Percentiles rank a stretch among this genome's conserved stretches.
Conservation (phyloP, 2,329 filamentous ascomycete genomes). For the Penicillium vulpinum region DNA sequence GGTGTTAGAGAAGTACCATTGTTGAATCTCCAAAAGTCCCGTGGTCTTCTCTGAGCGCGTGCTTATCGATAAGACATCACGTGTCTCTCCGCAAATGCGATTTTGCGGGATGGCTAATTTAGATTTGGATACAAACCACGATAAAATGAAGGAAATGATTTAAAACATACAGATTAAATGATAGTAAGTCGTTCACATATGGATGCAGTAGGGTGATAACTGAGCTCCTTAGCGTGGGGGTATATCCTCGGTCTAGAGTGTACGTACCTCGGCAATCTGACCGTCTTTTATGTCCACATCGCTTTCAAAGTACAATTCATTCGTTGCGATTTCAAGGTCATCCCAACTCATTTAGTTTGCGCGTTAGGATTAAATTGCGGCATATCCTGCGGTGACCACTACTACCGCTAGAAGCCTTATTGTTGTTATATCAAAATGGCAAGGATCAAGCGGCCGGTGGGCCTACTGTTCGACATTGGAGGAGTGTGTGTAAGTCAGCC, state of each 20-base stretch:
- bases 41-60: conserved; percentile 1
- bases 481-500: conserved; percentile 79
- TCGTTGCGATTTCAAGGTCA: conserved; percentile 11
- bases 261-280: conserved; percentile 32
- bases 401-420: background rate
- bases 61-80: conserved; percentile 12
- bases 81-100: conserved; percentile 2
- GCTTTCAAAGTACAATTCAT: conserved; percentile 2
- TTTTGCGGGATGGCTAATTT: background rate
- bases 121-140: background rate
- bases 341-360: background rate
- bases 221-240: background rate
- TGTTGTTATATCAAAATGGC: conserved; percentile 35
- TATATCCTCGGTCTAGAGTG: conserved; percentile 17
- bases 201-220: background rate
- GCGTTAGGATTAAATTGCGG: background rate
- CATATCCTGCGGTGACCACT: background rate
- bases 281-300: background rate
- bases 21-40: conserved; percentile 16
- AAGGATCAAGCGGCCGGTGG: conserved; percentile 59
- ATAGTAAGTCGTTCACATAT: background rate
- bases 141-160: background rate
- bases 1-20: background rate
- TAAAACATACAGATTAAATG: background rate
- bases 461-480: conserved; percentile 90